Percentiles rank a stretch among this genome's conserved stretches.
phyloP scores from a whole-genome alignment of 805 yeast species.

The Kluyveromyces siamensis region DNA sequence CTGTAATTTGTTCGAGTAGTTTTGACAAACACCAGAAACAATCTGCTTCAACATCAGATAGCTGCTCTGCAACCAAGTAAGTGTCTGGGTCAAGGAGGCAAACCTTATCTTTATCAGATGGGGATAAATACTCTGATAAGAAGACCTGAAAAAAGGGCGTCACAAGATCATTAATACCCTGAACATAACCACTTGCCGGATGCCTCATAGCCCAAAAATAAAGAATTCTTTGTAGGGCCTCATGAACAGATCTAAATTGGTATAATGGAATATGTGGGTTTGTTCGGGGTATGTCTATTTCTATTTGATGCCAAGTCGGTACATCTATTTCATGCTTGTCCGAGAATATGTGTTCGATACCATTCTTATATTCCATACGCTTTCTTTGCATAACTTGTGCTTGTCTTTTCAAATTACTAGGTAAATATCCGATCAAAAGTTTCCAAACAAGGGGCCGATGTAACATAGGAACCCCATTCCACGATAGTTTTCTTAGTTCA shows the following conservation, averaged over 20 bases:
- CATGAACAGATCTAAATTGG: constrained; percentile 58
- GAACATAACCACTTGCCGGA: constrained; percentile 97
- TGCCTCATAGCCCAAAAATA: constrained; percentile 95
- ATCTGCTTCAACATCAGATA: constrained; percentile 81
- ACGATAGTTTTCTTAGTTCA: constrained; percentile 68
- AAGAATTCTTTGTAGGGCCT: constrained; percentile 68
- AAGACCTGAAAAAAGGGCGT: constrained; percentile 92
- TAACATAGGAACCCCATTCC: constrained; percentile 89
- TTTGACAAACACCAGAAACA: constrained; percentile 95
- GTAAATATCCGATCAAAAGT: constrained; percentile 78
- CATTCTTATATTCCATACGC: constrained; percentile 76
- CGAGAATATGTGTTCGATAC: constrained; percentile 54
- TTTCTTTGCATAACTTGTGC: constrained; percentile 62
- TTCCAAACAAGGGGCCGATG: constrained; percentile 86
- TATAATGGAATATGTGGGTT: constrained; percentile 78
- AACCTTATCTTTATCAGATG: constrained; percentile 35
- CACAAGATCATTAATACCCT: constrained; percentile 89
- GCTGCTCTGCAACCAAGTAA: constrained; percentile 46
- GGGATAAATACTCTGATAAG: constrained; percentile 50
- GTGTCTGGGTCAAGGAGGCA: constrained; percentile 54
- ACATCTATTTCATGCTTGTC: constrained; percentile 52
- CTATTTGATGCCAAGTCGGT: constrained; percentile 89
- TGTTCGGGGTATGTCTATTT: constrained; percentile 90
- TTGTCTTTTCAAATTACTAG: constrained; percentile 75
- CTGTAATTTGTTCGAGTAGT: constrained; percentile 88